A percentile compares a stretch with the other conserved stretches of the same genome.
These are phyloP conservation scores for Melampsora americana DNA, from an alignment of 1,284 basidiomycete genomes.

Conservation along the genomic window DNA sequence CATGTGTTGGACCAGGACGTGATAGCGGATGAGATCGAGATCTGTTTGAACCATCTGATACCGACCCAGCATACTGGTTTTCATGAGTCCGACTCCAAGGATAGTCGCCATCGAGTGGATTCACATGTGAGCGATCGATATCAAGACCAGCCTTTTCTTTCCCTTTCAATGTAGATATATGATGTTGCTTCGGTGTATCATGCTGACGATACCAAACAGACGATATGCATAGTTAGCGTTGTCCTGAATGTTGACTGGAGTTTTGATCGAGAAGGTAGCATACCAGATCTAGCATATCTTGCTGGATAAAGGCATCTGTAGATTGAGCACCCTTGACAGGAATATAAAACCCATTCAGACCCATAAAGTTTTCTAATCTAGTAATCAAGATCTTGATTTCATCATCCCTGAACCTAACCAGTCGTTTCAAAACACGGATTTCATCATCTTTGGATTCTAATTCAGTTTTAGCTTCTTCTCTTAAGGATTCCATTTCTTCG, in stretches of 20 bases:
- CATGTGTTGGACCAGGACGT: not conserved
- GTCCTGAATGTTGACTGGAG: conserved; percentile 5
- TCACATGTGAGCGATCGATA: no score
- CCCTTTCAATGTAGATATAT: not conserved
- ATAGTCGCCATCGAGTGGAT: no score
- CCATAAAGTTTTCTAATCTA: conserved; percentile 36
- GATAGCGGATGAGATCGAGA: not conserved
- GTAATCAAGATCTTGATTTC: conserved; percentile 31
- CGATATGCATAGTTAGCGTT: not conserved
- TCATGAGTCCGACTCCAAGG: no score
- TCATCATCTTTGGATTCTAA: conserved; percentile 35
- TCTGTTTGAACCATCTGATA: no score
- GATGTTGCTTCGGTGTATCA: not conserved
- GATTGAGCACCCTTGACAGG: conserved; percentile 16
- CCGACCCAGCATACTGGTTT: no score
- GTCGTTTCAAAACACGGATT: conserved; percentile 21
- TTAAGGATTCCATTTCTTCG: conserved; percentile 36
- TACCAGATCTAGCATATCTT: not conserved
- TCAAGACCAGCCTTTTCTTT: not conserved
- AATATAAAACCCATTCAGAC: conserved; percentile 39
- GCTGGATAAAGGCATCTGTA: not conserved
- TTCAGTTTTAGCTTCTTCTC: conserved; percentile 37
- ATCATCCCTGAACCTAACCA: conserved; percentile 32
- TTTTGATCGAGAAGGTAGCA: not conserved
- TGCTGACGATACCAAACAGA: not conserved